Evolutionary conservation across 352 stramenopile species (phyloP), one percentile per base, ranked within the genome.

Genomic region (Thraustotheca clavata): DNA sequence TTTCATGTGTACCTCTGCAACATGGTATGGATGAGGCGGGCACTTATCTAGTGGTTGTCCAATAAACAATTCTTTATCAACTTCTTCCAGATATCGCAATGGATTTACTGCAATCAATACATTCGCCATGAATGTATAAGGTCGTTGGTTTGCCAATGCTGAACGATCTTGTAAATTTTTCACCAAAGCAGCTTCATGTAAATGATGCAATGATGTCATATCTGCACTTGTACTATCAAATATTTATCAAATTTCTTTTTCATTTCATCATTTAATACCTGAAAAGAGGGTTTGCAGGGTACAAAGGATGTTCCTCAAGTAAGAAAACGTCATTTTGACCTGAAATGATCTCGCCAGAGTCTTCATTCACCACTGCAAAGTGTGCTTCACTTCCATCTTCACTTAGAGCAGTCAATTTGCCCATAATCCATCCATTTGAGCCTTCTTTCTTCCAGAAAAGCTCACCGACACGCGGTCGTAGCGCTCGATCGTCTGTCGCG

Each of bases 361-460:
- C 38, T 67, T 91, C 81, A 62, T 93, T 74, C 34, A 89, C 77
- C 52, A 67, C 62, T 27, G 68, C 63, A 59, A 87, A 91, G 3
- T 67, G 69, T n/a, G 76, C 79, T 5, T 20, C 59, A 40, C 77
- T 72, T n/a, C 62, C 62, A 11, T 54, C 60, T 9, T 40, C 68
- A 47, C 83, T 69, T 54, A 83, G 73, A 24, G 76, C 72, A n/a
- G 72, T 65, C 36, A 93, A 75, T 61, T 91, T 83, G 22, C 84
- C 84, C 18, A 93, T 68, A 31, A 63, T 65, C 84, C 84, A 93
- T 55, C 74, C 79, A 41, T 75, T 77, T 6, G 70, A 39, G 7
- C 80, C 81, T 18, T 88, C 74, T 48, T 90, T 78, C 38, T 82
- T 85, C 84, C 84, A 93, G 71, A 91, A 93, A 38, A 93, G 70